Evolutionary conservation across 306 rosid species (phyloP).

Genomic region (Begonia peltatifolia): DNA sequence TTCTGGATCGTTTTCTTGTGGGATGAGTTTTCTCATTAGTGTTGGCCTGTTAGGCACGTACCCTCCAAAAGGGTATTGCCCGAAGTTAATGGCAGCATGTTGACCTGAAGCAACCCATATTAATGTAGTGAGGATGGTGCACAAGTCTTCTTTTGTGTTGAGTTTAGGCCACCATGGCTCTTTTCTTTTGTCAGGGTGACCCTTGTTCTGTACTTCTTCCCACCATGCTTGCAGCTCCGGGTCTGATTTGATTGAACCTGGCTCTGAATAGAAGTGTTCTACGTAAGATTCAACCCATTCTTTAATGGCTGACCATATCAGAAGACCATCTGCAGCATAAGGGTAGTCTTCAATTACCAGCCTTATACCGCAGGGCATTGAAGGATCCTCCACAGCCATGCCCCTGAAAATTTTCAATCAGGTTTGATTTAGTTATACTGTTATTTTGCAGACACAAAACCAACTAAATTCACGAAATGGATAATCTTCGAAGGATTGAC

Average conservation of each 20-base stretch:
- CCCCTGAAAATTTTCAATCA: slow-evolving; percentile 40
- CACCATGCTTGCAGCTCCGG: slow-evolving; percentile 85
- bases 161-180: slow-evolving; percentile 97
- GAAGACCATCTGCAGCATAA: slow-evolving; percentile 87
- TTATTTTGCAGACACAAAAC: neutral
- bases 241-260: slow-evolving; percentile 39
- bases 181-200: slow-evolving; percentile 65
- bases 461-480: neutral
- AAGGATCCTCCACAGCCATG: slow-evolving; percentile 80
- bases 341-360: slow-evolving; percentile 91
- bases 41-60: slow-evolving; percentile 93
- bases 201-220: slow-evolving; percentile 71
- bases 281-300: slow-evolving; percentile 85
- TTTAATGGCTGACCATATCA: slow-evolving; percentile 84
- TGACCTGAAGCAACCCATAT: slow-evolving; percentile 94
- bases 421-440: neutral
- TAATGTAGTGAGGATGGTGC: slow-evolving; percentile 49
- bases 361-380: slow-evolving; percentile 57
- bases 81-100: slow-evolving; percentile 92
- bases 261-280: slow-evolving; percentile 47
- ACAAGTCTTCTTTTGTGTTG: slow-evolving; percentile 49
- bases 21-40: slow-evolving; percentile 69
- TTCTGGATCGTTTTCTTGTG: slow-evolving; percentile 46
- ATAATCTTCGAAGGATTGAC: neutral
- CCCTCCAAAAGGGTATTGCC: slow-evolving; percentile 95